A percentile compares a stretch with the other conserved stretches of the same genome.
These are phyloP conservation scores for Xylariales sp. DNA, from an alignment of 2,329 filamentous ascomycete species.

Conservation along the genomic window DNA sequence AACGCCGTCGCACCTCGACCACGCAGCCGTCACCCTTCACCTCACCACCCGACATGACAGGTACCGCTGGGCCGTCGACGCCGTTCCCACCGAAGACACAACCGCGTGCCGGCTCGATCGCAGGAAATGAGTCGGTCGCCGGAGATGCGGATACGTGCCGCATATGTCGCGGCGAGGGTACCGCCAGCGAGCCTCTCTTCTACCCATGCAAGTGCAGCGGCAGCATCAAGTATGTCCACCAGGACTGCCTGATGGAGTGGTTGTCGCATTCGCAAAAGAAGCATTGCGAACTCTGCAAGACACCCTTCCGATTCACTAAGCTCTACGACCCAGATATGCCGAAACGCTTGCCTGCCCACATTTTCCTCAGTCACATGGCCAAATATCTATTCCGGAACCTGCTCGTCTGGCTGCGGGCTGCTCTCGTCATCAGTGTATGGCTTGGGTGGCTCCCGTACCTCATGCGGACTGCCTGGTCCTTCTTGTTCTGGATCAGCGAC, in stretches of 20 bases:
- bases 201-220: slow-evolving; percentile 98
- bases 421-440: slow-evolving; percentile 83
- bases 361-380: slow-evolving; percentile 76
- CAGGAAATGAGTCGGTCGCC: slow-evolving; percentile 17
- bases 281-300: slow-evolving; percentile 99
- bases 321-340: slow-evolving; percentile 96
- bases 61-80: not conserved
- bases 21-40: too few species aligned
- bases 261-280: slow-evolving; percentile 98
- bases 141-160: slow-evolving; percentile 79
- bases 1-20: slow-evolving; percentile 11
- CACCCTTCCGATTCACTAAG: slow-evolving; percentile 95
- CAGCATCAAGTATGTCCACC: slow-evolving; percentile 97
- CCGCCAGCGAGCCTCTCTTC: slow-evolving; percentile 79
- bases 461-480: slow-evolving; percentile 88
- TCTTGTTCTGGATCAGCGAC: slow-evolving; percentile 92
- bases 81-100: not conserved
- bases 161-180: slow-evolving; percentile 90
- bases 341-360: slow-evolving; percentile 67
- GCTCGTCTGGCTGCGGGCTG: slow-evolving; percentile 71
- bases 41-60: slow-evolving; percentile 12
- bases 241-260: slow-evolving; percentile 98
- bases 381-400: slow-evolving; percentile 69
- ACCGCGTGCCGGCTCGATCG: not conserved
- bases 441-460: slow-evolving; percentile 82